A percentile compares a stretch with the other conserved stretches of the same genome.
Conservation (phyloP, 495 filamentous ascomycete genomes). For the Trichoderma asperelloides region DNA sequence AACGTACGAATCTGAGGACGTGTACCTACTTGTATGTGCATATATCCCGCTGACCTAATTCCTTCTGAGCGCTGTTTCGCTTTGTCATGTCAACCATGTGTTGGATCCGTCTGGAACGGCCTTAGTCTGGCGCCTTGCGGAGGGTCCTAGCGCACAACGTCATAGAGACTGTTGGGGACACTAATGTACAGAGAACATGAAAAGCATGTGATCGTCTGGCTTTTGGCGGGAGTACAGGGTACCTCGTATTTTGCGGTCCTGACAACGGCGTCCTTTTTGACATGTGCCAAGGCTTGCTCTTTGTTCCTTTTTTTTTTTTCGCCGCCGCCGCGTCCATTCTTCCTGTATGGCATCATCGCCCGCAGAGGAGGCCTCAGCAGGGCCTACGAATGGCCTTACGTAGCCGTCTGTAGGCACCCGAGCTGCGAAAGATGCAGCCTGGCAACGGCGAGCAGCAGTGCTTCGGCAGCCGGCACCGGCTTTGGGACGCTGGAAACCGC, state of each 20-base stretch:
- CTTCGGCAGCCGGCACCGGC: background rate
- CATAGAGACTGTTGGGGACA: background rate
- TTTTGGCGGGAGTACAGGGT: background rate
- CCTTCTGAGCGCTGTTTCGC: too few relatives aligned
- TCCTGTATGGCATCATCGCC: background rate
- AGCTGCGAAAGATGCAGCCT: background rate
- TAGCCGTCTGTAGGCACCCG: background rate
- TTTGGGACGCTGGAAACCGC: too few relatives aligned
- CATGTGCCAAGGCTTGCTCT: background rate
- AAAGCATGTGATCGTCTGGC: background rate
- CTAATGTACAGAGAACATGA: background rate
- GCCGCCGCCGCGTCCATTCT: background rate
- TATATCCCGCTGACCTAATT: too few relatives aligned
- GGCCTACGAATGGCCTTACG: background rate
- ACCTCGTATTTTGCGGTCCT: background rate
- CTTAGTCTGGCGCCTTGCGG: background rate
- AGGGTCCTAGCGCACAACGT: background rate
- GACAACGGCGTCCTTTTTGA: background rate
- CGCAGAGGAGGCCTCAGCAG: background rate
- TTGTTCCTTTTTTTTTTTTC: background rate
- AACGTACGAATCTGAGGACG: too few relatives aligned
- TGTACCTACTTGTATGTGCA: too few relatives aligned
- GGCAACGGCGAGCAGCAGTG: background rate
- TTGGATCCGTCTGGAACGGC: background rate
- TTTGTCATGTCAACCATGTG: too few relatives aligned